Base-by-base conservation (phyloP, 441 rosid species). In the Viola pubescens region DNA sequence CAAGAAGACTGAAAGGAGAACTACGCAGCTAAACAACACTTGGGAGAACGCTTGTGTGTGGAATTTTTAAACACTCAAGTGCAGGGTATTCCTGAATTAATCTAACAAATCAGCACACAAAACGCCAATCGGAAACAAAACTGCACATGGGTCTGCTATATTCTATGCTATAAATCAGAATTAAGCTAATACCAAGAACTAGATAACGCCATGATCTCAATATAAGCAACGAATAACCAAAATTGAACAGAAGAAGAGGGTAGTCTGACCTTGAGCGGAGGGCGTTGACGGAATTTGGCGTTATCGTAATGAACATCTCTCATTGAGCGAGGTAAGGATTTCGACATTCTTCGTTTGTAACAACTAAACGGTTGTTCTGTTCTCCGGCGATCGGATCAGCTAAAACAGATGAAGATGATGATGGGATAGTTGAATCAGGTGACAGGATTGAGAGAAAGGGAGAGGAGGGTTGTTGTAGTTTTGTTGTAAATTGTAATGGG, bases 241-340 rank as follows among this genome's bases (percentile, higher is more conserved):
- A 40, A 11, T 6, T 46, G 1, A 64, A 58, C 7, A 43, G 39
- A 46, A 57, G 10, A 48, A 70, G 62, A 71, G 40, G 0, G 5
- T 2, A 16, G 41, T 42, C 4, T 9, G n/a, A 88, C 95, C 95
- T 88, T 79, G 69, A 68, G 64, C 62, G 78, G 68, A 64, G 99
- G 85, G 60, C 96, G 88, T 50, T 79, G 94, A 67, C 89, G 91
- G 72, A 88, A 90, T 82, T 94, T 90, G 76, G 95, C 97, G 77
- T 90, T 88, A 65, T 90, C 99, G 74, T 90, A 86, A 70, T 84
- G 79, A 42, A 90, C 70, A 81, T 90, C 97, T 80, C 79, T 86
- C 72, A 73, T 70, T 10, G 99, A 88, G 71, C 82, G 88, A 14
- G 95, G 96, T 44, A 90, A 79, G 40, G 89, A 71, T 53, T 78